Percentiles rank a stretch among this genome's conserved stretches.
Conservation (phyloP, 2,329 filamentous ascomycete species). For the Leptographium procerum region DNA sequence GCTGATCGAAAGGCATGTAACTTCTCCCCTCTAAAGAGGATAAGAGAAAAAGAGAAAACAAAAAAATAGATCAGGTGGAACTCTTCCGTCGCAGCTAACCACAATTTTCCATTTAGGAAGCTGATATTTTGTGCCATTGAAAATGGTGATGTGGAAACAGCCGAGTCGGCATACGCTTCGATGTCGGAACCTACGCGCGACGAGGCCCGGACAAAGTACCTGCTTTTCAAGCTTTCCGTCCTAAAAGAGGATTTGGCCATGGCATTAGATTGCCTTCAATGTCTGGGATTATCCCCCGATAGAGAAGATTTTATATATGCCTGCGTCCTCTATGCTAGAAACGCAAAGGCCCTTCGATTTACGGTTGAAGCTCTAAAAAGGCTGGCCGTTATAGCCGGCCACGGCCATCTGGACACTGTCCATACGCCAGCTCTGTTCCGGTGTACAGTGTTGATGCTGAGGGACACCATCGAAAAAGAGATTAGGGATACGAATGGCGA, state of each 20-base stretch:
- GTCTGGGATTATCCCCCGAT: constrained; percentile 40
- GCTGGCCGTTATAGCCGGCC: constrained; percentile 45
- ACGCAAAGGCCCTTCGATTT: constrained; percentile 48
- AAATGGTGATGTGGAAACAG: constrained; percentile 40
- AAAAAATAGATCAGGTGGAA: neutral
- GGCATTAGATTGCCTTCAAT: constrained; percentile 52
- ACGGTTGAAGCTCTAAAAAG: constrained; percentile 47
- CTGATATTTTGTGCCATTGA: constrained; percentile 58
- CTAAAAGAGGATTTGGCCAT: constrained; percentile 42
- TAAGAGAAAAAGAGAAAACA: too few species aligned
- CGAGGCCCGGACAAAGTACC: constrained; percentile 56
- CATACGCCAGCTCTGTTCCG: constrained; percentile 55
- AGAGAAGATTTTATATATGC: constrained; percentile 61
- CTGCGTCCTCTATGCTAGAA: constrained; percentile 67
- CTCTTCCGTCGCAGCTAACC: neutral
- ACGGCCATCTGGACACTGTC: constrained; percentile 32
- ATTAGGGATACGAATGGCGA: neutral
- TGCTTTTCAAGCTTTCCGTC: constrained; percentile 65
- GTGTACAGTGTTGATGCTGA: constrained; percentile 42
- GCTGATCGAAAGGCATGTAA: constrained; percentile 52
- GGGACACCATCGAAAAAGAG: constrained; percentile 27
- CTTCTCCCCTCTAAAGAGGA: too few species aligned
- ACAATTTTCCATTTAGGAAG: constrained; percentile 51
- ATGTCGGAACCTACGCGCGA: constrained; percentile 48
- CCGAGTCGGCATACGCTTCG: constrained; percentile 40